Evolutionary conservation across 768 basidiomycete genomes (phyloP).

Genomic region (Pholiota molesta): DNA sequence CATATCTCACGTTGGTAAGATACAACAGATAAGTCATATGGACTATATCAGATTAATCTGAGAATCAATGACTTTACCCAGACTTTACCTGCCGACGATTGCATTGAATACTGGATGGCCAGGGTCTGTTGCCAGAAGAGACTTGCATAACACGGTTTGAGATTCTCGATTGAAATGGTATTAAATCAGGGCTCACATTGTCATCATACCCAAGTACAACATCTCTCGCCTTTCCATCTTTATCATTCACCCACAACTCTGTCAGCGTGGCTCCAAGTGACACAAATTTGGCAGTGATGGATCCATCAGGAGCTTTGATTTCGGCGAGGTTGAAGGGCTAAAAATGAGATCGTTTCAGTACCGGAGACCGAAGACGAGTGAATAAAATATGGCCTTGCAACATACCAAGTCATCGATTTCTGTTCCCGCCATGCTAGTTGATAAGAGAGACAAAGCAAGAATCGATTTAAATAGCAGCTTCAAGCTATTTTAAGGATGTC

Average conservation of each 20-base stretch:
- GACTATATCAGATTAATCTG: not conserved
- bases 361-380: not conserved
- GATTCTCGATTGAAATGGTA: not conserved
- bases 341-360: not conserved
- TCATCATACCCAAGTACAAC: constrained; percentile 64
- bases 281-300: constrained; percentile 61
- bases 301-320: constrained; percentile 53
- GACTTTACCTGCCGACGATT: constrained; percentile 36
- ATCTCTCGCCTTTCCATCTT: constrained; percentile 47
- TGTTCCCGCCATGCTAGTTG: not conserved
- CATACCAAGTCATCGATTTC: not conserved
- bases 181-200: constrained; percentile 35
- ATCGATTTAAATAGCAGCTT: not conserved
- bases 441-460: not conserved
- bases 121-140: constrained; percentile 43
- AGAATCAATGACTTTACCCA: constrained; percentile 23
- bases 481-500: not conserved
- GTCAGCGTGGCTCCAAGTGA: constrained; percentile 59
- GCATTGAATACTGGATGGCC: constrained; percentile 50
- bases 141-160: constrained; percentile 25
- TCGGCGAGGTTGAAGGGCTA: constrained; percentile 53
- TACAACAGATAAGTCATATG: not conserved
- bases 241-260: constrained; percentile 59
- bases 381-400: not conserved
- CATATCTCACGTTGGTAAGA: constrained; percentile 38